phyloP scores from a whole-genome alignment of 2,329 filamentous ascomycete species.

The Diaporthe eres region DNA sequence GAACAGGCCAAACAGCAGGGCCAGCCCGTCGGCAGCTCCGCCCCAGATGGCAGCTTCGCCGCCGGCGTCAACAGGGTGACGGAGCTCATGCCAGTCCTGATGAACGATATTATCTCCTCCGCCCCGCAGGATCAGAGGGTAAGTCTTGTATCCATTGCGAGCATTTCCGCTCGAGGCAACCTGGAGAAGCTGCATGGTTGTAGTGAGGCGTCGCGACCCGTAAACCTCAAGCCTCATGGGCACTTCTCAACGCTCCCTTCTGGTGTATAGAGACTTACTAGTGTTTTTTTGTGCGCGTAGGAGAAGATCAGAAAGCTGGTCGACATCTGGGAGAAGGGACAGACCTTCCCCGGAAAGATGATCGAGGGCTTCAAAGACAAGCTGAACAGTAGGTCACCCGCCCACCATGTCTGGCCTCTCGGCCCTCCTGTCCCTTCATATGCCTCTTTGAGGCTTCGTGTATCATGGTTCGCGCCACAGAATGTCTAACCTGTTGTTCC shows the following conservation, averaged over 20 bases:
- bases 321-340: slow-evolving; percentile 97
- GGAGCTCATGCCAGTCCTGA: slow-evolving; percentile 91
- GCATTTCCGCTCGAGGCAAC: slow-evolving; percentile 27
- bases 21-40: slow-evolving; percentile 84
- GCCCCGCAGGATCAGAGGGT: slow-evolving; percentile 97
- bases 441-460: slow-evolving; percentile 1
- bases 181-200: slow-evolving; percentile 39
- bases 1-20: slow-evolving; percentile 91
- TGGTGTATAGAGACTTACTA: slow-evolving; percentile 55
- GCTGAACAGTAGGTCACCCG: slow-evolving; percentile 61
- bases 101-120: slow-evolving; percentile 93
- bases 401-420: slow-evolving; percentile 27
- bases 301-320: slow-evolving; percentile 96
- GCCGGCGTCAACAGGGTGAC: slow-evolving; percentile 97
- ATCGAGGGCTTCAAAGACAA: slow-evolving; percentile 87
- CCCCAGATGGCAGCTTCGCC: slow-evolving; percentile 92
- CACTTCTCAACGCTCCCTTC: slow-evolving; percentile 43
- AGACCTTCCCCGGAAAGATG: slow-evolving; percentile 88
- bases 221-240: slow-evolving; percentile 31
- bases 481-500: slow-evolving; percentile 56
- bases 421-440: slow-evolving; percentile 28
- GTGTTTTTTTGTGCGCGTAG: slow-evolving; percentile 68
- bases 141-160: slow-evolving; percentile 63
- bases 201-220: slow-evolving; percentile 41
- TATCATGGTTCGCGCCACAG: slow-evolving; percentile 11